These are phyloP conservation scores for Parastagonospora nodorum DNA, from an alignment of 2,329 filamentous ascomycete species.

Conservation along the genomic window DNA sequence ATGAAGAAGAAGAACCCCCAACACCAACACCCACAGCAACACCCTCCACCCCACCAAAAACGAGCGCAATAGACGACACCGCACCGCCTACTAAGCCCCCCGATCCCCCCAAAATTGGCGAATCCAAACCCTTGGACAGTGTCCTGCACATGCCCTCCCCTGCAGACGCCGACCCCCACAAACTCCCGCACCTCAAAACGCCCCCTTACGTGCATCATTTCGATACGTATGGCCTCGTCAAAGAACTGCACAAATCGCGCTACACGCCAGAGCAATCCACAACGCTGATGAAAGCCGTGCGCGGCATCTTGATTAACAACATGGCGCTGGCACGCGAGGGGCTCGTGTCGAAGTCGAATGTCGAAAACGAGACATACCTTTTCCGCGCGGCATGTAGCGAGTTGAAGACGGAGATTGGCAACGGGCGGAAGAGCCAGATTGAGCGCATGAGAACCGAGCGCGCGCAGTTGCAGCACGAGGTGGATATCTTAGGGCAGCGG, in stretches of 20 bases:
- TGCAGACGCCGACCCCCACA: conserved; percentile 47
- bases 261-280: conserved; percentile 78
- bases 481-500: conserved; percentile 87
- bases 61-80: conserved; percentile 16
- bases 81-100: conserved; percentile 17
- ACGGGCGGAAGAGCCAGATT: conserved; percentile 74
- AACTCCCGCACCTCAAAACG: conserved; percentile 70
- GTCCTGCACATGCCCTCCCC: conserved; percentile 50
- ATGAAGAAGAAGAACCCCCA: conserved; percentile 30
- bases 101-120: conserved; percentile 26
- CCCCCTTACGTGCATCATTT: conserved; percentile 93
- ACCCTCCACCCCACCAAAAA: conserved; percentile 17
- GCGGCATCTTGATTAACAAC: conserved; percentile 76
- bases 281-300: conserved; percentile 90
- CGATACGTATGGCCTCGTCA: conserved; percentile 89
- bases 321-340: conserved; percentile 79
- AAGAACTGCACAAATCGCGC: conserved; percentile 72
- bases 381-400: conserved; percentile 95
- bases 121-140: conserved; percentile 46
- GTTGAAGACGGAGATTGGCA: conserved; percentile 82
- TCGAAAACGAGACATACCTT: conserved; percentile 93
- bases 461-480: conserved; percentile 86
- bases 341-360: conserved; percentile 86
- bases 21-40: conserved; percentile 20
- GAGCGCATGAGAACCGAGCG: conserved; percentile 84